phyloP scores from a whole-genome alignment of 2,329 filamentous ascomycete species.

The Tolypocladium paradoxum region DNA sequence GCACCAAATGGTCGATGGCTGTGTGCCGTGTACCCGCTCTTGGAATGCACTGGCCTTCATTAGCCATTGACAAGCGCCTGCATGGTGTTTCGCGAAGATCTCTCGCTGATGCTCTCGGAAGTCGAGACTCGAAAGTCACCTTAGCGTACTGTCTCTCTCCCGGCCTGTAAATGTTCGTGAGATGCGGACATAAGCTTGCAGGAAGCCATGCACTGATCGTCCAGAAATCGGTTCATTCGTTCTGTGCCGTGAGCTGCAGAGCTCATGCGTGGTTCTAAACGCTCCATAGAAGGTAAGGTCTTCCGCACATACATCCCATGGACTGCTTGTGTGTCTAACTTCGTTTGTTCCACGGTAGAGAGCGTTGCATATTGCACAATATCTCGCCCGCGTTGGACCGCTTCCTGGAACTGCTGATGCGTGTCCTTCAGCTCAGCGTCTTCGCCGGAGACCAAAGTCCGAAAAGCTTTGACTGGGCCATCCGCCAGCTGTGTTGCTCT shows the following conservation, averaged over 20 bases:
- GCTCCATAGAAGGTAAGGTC: not conserved
- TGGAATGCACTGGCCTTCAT: slow-evolving; percentile 3
- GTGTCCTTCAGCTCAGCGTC: slow-evolving; percentile 4
- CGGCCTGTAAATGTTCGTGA: not conserved
- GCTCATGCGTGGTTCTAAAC: not conserved
- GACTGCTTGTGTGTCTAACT: not conserved
- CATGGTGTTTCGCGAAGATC: slow-evolving; percentile 2
- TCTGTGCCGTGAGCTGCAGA: not conserved
- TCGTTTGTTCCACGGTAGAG: slow-evolving; percentile 1
- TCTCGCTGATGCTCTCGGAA: slow-evolving; percentile 3
- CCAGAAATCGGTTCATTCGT: not conserved
- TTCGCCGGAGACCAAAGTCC: slow-evolving; percentile 2
- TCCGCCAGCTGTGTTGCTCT: too few species aligned
- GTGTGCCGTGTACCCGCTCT: slow-evolving; percentile 2
- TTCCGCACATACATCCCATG: not conserved
- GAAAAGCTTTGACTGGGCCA: slow-evolving; percentile 5
- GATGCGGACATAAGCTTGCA: too few species aligned
- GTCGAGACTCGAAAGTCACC: slow-evolving; percentile 5
- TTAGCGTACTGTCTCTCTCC: slow-evolving; percentile 1
- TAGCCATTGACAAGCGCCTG: slow-evolving; percentile 4
- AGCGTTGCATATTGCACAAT: slow-evolving; percentile 3
- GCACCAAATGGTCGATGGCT: slow-evolving; percentile 3
- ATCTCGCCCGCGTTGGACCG: slow-evolving; percentile 3
- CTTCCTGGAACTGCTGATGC: slow-evolving; percentile 4
- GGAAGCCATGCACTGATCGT: slow-evolving; percentile 1